Evolutionary conservation across 148 eudicot genomes (phyloP).

Genomic region (Polygonum aviculare): DNA sequence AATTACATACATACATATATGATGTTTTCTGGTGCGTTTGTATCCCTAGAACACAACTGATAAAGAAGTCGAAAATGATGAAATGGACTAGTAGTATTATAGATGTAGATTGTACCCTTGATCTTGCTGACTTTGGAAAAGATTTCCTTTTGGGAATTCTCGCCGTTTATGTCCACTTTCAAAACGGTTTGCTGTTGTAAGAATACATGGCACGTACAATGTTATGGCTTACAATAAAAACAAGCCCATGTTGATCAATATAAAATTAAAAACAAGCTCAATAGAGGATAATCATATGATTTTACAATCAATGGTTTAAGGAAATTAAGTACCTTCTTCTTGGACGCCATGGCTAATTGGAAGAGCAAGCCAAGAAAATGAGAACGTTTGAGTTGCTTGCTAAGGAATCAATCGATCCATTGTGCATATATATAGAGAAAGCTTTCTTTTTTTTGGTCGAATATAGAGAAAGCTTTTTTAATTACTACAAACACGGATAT

Average conservation of each 20-base stretch:
- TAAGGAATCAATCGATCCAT: not conserved
- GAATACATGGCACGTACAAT: no score
- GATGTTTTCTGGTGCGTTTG: no score
- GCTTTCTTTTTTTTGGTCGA: not conserved
- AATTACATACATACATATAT: no score
- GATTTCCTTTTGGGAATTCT: slow-evolving; percentile 2
- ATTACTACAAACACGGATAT: no score
- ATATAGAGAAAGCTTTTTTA: not conserved
- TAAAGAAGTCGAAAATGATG: no score
- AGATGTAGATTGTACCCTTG: not conserved
- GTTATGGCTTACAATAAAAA: no score
- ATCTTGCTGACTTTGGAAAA: slow-evolving; percentile 7
- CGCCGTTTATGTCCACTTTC: slow-evolving; percentile 1
- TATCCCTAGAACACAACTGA: no score
- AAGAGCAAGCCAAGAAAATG: not conserved
- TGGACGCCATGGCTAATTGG: slow-evolving; percentile 3
- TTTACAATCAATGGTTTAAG: no score
- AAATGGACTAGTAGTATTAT: no score
- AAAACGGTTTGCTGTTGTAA: slow-evolving; percentile 8
- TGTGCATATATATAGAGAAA: not conserved
- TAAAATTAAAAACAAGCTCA: no score
- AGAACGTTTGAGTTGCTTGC: not conserved
- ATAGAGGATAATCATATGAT: no score
- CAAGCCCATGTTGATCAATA: no score
- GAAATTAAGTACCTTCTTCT: slow-evolving; percentile 7